These are phyloP conservation scores for Citrus cavaleriei DNA, from an alignment of 345 rosid genomes.

Conservation along the genomic window DNA sequence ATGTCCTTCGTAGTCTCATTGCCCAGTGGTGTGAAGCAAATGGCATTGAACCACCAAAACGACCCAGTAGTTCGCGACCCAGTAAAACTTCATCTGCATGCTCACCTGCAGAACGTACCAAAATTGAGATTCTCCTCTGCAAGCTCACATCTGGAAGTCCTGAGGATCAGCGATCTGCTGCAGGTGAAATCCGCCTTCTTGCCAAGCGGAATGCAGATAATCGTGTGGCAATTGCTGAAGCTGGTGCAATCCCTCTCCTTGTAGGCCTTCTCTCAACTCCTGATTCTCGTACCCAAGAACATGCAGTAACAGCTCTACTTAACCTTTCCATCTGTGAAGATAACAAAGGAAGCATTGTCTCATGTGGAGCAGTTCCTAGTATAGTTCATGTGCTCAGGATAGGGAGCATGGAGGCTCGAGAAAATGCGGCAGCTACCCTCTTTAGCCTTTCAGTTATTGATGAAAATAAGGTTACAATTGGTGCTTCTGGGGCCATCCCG, in stretches of 20 bases:
- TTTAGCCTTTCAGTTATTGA: conserved; percentile 95
- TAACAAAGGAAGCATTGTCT: conserved; percentile 85
- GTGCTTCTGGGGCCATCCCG: conserved; percentile 78
- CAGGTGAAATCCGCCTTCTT: conserved; percentile 94
- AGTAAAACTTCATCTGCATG: conserved; percentile 55
- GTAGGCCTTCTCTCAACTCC: conserved; percentile 75
- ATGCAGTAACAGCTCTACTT: conserved; percentile 89
- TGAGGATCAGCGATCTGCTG: conserved; percentile 81
- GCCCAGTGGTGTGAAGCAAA: conserved; percentile 97
- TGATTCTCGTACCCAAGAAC: conserved; percentile 91
- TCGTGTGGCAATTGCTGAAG: conserved; percentile 97
- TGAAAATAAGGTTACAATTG: conserved; percentile 89
- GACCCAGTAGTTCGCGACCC: conserved; percentile 65
- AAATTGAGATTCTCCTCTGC: conserved; percentile 68
- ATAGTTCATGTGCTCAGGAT: conserved; percentile 89
- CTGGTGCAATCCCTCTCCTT: conserved; percentile 96
- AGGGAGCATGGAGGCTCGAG: conserved; percentile 99
- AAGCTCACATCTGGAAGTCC: conserved; percentile 73
- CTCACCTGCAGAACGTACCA: conserved; percentile 69
- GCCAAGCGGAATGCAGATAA: conserved; percentile 97
- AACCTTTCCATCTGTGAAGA: conserved; percentile 97
- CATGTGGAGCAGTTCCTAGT: conserved; percentile 91
- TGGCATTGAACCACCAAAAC: conserved; percentile 83
- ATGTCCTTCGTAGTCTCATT: conserved; percentile 91
- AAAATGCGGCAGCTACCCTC: conserved; percentile 97